Conservation (phyloP, 306 rosid genomes). For the Dalbergia cochinchinensis region DNA sequence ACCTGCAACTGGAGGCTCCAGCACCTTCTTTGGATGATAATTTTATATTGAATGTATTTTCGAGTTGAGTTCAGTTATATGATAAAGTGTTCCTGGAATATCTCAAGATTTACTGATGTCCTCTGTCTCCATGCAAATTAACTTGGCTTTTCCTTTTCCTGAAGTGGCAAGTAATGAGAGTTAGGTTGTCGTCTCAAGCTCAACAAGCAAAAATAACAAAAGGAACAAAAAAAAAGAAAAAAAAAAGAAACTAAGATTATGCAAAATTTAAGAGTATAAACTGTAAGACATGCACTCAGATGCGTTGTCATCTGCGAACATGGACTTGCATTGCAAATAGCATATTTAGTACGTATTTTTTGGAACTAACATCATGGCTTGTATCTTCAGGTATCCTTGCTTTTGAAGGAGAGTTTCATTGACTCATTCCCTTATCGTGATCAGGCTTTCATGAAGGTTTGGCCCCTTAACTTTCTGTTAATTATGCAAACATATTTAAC, state of each 20-base stretch:
- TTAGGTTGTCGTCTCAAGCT: conserved; percentile 14
- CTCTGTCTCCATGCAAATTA: conserved; percentile 8
- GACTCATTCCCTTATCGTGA: conserved; percentile 90
- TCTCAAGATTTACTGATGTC: background rate
- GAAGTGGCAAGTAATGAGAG: background rate
- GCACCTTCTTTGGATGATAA: conserved; percentile 12
- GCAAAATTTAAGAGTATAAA: background rate
- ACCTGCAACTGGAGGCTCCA: background rate
- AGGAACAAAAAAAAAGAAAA: background rate
- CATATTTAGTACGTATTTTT: conserved; percentile 31
- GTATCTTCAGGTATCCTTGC: conserved; percentile 83
- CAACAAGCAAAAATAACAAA: conserved; percentile 5
- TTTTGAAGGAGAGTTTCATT: conserved; percentile 96
- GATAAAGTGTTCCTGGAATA: background rate
- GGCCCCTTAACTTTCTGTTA: conserved; percentile 41
- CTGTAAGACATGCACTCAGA: conserved; percentile 1
- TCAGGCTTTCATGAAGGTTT: conserved; percentile 96
- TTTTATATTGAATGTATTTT: conserved; percentile 6
- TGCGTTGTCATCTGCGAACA: background rate
- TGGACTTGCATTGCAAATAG: conserved; percentile 21
- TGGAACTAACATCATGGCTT: conserved; percentile 39
- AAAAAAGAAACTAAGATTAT: conserved; percentile 15
- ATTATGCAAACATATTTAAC: background rate
- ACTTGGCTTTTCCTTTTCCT: conserved; percentile 2
- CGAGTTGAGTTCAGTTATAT: conserved; percentile 23